phyloP scores from a whole-genome alignment of 805 yeast genomes.

The Henningerozyma blattae region DNA sequence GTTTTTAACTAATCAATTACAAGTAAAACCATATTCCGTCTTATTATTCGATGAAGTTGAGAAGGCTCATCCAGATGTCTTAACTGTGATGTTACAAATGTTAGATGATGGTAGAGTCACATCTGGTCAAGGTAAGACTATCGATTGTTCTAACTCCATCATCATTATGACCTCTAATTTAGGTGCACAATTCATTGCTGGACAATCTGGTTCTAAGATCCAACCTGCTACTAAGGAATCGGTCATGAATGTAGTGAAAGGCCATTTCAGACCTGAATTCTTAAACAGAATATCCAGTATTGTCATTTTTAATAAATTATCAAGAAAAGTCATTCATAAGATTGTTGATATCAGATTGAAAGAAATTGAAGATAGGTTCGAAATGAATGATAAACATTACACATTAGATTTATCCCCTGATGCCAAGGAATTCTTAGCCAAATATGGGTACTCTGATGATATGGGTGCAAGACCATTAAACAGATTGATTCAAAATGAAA shows the following conservation, averaged over 20 bases:
- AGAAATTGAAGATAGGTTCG: slow-evolving; percentile 81
- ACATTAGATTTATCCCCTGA: slow-evolving; percentile 58
- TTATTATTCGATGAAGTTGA: slow-evolving; percentile 94
- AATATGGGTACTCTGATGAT: slow-evolving; percentile 81
- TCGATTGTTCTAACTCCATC: slow-evolving; percentile 86
- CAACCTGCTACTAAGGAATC: slow-evolving; percentile 56
- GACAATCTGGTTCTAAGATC: slow-evolving; percentile 51
- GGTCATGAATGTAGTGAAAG: slow-evolving; percentile 75
- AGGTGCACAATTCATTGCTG: slow-evolving; percentile 83
- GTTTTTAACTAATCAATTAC: slow-evolving; percentile 79
- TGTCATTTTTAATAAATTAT: slow-evolving; percentile 84
- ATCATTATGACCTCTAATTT: slow-evolving; percentile 94
- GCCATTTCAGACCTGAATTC: slow-evolving; percentile 95
- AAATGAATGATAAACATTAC: slow-evolving; percentile 68
- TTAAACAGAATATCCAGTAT: slow-evolving; percentile 90
- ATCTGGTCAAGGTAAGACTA: slow-evolving; percentile 85
- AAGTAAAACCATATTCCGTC: slow-evolving; percentile 92
- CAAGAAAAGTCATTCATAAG: slow-evolving; percentile 83
- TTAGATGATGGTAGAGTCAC: slow-evolving; percentile 95
- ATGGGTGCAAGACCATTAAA: slow-evolving; percentile 95
- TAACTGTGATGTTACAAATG: slow-evolving; percentile 83
- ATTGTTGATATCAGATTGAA: slow-evolving; percentile 75
- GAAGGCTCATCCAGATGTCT: slow-evolving; percentile 96
- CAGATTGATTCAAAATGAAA: slow-evolving; percentile 79
- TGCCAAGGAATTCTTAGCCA: slow-evolving; percentile 73